phyloP scores from a whole-genome alignment of 441 rosid genomes.

The Mallotus japonicus region DNA sequence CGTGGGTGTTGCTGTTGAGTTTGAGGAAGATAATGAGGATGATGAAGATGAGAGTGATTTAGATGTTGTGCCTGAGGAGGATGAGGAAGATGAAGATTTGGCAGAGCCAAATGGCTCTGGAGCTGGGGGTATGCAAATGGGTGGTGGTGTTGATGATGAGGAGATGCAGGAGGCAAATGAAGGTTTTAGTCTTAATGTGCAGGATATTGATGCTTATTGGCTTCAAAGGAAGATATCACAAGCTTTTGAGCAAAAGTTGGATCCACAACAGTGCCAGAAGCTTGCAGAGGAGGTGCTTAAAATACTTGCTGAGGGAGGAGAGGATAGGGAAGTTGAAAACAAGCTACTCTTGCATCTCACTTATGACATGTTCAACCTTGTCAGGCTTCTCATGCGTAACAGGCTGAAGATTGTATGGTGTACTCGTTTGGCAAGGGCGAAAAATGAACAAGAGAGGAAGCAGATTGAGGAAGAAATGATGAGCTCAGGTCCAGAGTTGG shows the following conservation, averaged over 20 bases:
- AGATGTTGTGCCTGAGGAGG: constrained; percentile 70
- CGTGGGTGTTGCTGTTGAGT: constrained; percentile 88
- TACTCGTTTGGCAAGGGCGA: constrained; percentile 89
- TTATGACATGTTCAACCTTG: constrained; percentile 67
- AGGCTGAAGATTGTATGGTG: constrained; percentile 91
- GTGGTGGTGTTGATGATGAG: constrained; percentile 65
- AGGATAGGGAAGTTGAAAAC: constrained; percentile 75
- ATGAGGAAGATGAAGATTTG: constrained; percentile 73
- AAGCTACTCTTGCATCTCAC: constrained; percentile 61
- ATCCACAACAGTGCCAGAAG: constrained; percentile 77
- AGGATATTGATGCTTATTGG: constrained; percentile 96
- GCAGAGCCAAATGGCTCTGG: constrained; percentile 52
- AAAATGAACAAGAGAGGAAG: constrained; percentile 78
- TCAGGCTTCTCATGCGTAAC: constrained; percentile 63
- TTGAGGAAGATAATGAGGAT: constrained; percentile 77
- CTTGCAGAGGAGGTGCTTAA: constrained; percentile 91
- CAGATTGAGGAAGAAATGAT: constrained; percentile 84
- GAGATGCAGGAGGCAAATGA: constrained; percentile 64
- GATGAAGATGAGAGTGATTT: constrained; percentile 91
- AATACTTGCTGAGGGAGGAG: constrained; percentile 73
- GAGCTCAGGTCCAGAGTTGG: constrained; percentile 60
- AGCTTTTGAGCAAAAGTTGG: constrained; percentile 78
- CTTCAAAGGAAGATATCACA: constrained; percentile 90
- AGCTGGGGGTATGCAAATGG: constrained; percentile 88
- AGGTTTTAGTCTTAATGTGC: constrained; percentile 75